Conservation (phyloP, 1,284 basidiomycete genomes). For the Cryptococcus sp. region DNA sequence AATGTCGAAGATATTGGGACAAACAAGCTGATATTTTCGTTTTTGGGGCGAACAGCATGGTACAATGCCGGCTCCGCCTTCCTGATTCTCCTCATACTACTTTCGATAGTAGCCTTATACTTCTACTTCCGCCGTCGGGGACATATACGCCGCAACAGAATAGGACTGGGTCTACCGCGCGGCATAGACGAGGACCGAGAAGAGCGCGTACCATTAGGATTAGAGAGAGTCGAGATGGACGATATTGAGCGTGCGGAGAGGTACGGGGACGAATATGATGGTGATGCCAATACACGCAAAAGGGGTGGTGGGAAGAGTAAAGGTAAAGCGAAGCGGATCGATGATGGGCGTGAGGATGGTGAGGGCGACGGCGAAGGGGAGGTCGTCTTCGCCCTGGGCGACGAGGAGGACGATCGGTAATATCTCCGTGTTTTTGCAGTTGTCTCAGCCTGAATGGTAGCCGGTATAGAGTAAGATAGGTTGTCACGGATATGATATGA, state of each 20-base stretch:
- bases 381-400: conserved; percentile 58
- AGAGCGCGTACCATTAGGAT: conserved; percentile 62
- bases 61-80: conserved; percentile 89
- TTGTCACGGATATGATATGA: too few species aligned
- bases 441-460: too few species aligned
- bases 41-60: conserved; percentile 61
- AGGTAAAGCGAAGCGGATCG: conserved; percentile 36
- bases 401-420: conserved; percentile 49
- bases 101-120: conserved; percentile 63
- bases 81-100: conserved; percentile 74
- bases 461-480: too few species aligned
- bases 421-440: too few species aligned
- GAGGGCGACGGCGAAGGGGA: conserved; percentile 27
- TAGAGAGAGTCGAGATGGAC: conserved; percentile 47
- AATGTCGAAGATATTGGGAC: too few species aligned
- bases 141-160: conserved; percentile 46
- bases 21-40: background rate
- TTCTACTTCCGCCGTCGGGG: conserved; percentile 39
- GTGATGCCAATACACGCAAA: conserved; percentile 29
- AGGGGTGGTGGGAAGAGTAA: conserved; percentile 20
- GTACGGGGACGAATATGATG: conserved; percentile 38
- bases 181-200: conserved; percentile 47
- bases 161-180: conserved; percentile 16
- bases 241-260: conserved; percentile 49
- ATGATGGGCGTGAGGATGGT: conserved; percentile 48